Base-by-base conservation (phyloP, 805 yeast genomes). In the Candida oleophila region DNA sequence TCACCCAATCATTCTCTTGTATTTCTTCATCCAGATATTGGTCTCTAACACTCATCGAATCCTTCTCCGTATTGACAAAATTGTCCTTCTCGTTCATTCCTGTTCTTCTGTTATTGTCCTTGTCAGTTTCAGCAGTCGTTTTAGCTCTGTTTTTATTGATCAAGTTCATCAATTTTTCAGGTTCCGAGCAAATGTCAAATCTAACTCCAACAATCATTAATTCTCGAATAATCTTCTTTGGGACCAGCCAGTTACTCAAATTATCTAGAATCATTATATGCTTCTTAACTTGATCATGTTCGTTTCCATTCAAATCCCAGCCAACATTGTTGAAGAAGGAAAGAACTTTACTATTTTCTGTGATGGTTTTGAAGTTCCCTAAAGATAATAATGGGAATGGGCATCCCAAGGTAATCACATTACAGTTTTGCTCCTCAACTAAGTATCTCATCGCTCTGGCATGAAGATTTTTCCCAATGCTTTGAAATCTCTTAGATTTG, bases 151-250 rank as follows among this genome's bases (percentile, higher is more conserved):
- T 9, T 18, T 61, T 52, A 30, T 62, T 55, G 4, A 78, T 62
- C n/a, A 78, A 57, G n/a, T 64, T 60, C 51, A 72, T 57, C 37
- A 80, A 61, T 50, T 74, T 73, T 3, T 63, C 61, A 11, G 72
- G 60, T 47, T 75, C 69, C 48, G 62, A 66, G 53, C 82, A 75
- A n/a, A 80, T 68, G 53, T 79, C 83, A 59, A 81, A 80, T 50
- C 80, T 63, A 12, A 81, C 76, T 2, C 84, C 83, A 35, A 79
- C 78, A 46, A 79, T 76, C 66, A 76, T 78, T 50, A 81, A 66
- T 50, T 78, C 82, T 43, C 76, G 63, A 37, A 80, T 77, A 4
- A 81, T 71, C 52, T 78, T 78, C 47, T 76, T 71, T 2, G 83
- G 77, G 3, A 81, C 81, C 49, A 60, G 68, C 85, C 85, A 81